Conservation (phyloP, 1,139 yeast genomes). For the Sugiyamaella novakii region DNA sequence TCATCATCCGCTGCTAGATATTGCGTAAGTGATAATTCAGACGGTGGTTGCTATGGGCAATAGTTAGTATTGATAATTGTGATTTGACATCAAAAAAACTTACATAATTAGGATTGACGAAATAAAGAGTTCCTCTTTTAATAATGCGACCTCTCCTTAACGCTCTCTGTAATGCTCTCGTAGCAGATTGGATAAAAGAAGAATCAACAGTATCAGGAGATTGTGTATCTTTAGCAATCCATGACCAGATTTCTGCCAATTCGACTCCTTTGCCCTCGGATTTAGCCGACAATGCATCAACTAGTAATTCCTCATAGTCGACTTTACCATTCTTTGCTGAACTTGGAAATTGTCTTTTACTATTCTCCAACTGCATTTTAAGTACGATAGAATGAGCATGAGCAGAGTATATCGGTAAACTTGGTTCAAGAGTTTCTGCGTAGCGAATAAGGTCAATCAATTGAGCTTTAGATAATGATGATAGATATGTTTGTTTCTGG, state of each 20-base stretch:
- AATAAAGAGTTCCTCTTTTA: slow-evolving; percentile 39
- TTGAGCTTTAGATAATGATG: slow-evolving; percentile 46
- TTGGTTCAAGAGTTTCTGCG: slow-evolving; percentile 43
- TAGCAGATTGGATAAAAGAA: slow-evolving; percentile 42
- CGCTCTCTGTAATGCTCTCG: slow-evolving; percentile 44
- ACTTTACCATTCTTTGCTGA: slow-evolving; percentile 30
- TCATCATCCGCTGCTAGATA: slow-evolving; percentile 44
- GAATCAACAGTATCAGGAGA: slow-evolving; percentile 40
- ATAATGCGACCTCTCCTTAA: slow-evolving; percentile 42
- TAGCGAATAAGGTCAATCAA: slow-evolving; percentile 45
- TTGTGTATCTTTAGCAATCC: slow-evolving; percentile 40
- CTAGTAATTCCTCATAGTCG: slow-evolving; percentile 42
- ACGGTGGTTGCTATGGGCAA: slow-evolving; percentile 39
- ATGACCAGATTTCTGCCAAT: slow-evolving; percentile 41
- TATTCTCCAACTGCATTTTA: slow-evolving; percentile 43
- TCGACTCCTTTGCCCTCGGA: slow-evolving; percentile 42
- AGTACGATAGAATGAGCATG: slow-evolving; percentile 42
- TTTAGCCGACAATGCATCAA: slow-evolving; percentile 41
- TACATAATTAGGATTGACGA: slow-evolving; percentile 37
- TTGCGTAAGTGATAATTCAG: slow-evolving; percentile 42
- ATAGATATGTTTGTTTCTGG: slow-evolving; percentile 44
- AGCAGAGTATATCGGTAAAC: slow-evolving; percentile 43
- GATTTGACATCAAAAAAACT: slow-evolving; percentile 6
- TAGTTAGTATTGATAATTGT: slow-evolving; percentile 1
- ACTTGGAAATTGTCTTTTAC: slow-evolving; percentile 35